phyloP scores from a whole-genome alignment of 208 protist genomes.

The Crithidia brevicula region DNA sequence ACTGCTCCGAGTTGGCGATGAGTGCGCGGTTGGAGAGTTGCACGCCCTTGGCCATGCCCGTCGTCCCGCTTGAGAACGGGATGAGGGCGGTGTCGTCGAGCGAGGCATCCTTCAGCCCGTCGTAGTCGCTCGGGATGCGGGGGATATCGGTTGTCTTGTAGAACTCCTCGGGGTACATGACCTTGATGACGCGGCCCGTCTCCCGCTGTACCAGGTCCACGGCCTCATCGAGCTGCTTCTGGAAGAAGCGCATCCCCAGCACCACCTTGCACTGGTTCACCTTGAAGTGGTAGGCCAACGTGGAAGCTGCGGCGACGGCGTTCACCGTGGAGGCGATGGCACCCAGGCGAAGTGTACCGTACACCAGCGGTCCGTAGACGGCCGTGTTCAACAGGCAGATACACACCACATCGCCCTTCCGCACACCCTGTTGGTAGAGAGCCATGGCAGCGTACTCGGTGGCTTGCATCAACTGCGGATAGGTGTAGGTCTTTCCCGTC shows the following conservation, averaged over 20 bases:
- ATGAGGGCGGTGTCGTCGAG: slow-evolving; percentile 47
- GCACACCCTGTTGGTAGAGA: slow-evolving; percentile 46
- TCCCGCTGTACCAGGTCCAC: slow-evolving; percentile 37
- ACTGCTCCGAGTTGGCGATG: slow-evolving; percentile 42
- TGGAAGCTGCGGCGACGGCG: slow-evolving; percentile 31
- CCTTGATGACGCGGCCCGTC: slow-evolving; percentile 30
- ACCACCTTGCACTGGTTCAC: slow-evolving; percentile 36
- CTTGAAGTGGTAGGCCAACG: slow-evolving; percentile 43
- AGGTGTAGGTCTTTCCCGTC: slow-evolving; percentile 32
- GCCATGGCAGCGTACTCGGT: slow-evolving; percentile 35
- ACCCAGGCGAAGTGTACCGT: slow-evolving; percentile 45
- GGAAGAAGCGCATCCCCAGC: slow-evolving; percentile 39
- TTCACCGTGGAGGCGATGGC: slow-evolving; percentile 44
- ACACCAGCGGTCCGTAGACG: slow-evolving; percentile 34
- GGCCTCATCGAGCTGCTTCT: slow-evolving; percentile 36
- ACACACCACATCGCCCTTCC: slow-evolving; percentile 47
- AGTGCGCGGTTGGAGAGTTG: slow-evolving; percentile 49
- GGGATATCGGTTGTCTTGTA: slow-evolving; percentile 18
- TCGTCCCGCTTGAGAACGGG: slow-evolving; percentile 52
- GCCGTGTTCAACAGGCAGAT: slow-evolving; percentile 43
- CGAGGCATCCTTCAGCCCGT: slow-evolving; percentile 17
- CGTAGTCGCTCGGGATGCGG: slow-evolving; percentile 40
- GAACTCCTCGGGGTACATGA: slow-evolving; percentile 43
- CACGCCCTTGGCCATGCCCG: slow-evolving; percentile 56
- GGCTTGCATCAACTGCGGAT: slow-evolving; percentile 29